Base-by-base conservation (phyloP, 1,284 basidiomycete species). In the Ganoderma lingzhi region DNA sequence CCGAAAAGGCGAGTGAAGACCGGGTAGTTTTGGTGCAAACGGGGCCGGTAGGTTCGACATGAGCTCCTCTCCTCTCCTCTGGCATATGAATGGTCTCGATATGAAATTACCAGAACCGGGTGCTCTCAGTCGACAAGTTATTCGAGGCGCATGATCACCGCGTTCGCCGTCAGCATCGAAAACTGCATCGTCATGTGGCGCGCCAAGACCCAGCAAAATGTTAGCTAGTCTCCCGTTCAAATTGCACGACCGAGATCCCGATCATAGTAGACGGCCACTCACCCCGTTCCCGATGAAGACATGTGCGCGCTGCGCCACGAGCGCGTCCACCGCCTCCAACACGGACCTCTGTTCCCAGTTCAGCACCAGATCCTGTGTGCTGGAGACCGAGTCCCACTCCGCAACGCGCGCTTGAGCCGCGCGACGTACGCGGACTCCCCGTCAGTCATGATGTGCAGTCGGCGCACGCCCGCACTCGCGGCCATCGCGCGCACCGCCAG, bases 371-470 rank as follows among this genome's bases (percentile, higher is more conserved):
- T 84, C 84, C 39, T 79, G 72, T 62, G 81, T 83, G 51, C 79
- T 80, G 64, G 74, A 63, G 23, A 79, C 70, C 58, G 62, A 62
- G 41, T 76, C 66, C 78, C 76, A 80, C 41, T 72, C 69, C 19
- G 69, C 70, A 35, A 39, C 30, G 81, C 84, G 0, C 69, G 66
- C 73, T 83, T 83, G 32, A 90, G 80, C 68, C 86, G 82, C 0
- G 73, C 48, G 37, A 82, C 62, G 77, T 83, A 84, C 63, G 76
- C 78, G 39, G 55, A 66, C n/a, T 81, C 75, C 1, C 82, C 89
- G 62, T 90, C 89, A 44, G 89, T 89, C 84, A 90, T 84, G 62
- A 90, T 79, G 72, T 86, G 89, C 32, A 90, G 62, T 62, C 75
- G 76, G 70, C 78, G 75, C 64, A 86, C 71, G 45, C 72, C 76